Conservation (phyloP, 2,329 filamentous ascomycete genomes). For the Gnomoniopsis smithogilvyi region DNA sequence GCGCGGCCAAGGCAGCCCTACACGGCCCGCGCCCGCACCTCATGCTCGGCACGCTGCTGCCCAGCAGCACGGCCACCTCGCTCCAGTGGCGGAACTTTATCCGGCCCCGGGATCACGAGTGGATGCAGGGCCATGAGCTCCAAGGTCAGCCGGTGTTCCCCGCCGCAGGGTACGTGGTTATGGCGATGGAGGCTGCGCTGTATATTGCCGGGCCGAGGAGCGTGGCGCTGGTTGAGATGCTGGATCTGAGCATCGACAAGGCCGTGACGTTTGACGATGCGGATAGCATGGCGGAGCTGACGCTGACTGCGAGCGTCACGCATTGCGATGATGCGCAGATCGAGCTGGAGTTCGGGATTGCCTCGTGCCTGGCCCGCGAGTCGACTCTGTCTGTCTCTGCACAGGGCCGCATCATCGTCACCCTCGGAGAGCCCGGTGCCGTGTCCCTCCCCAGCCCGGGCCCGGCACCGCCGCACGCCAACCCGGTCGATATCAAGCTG, state of each 20-base stretch:
- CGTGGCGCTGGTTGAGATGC: conserved; percentile 20
- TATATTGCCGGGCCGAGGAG: background rate
- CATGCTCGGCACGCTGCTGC: conserved; percentile 4
- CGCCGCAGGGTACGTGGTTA: background rate
- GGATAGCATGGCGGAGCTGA: background rate
- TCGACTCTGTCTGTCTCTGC: background rate
- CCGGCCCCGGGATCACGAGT: background rate
- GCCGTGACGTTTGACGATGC: conserved; percentile 18
- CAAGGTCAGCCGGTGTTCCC: conserved; percentile 2
- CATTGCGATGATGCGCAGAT: background rate
- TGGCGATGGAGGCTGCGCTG: background rate
- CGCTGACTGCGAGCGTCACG: background rate
- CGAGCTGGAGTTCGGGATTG: background rate
- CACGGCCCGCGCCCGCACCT: conserved; percentile 7
- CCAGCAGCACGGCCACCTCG: background rate
- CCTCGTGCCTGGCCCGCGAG: background rate
- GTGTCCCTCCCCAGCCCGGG: no score
- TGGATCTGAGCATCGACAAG: conserved; percentile 18
- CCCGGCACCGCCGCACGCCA: background rate
- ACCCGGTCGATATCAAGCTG: background rate
- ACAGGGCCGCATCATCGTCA: background rate
- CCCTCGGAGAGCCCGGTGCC: no score
- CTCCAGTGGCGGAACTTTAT: background rate
- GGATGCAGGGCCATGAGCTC: background rate
- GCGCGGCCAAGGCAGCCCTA: conserved; percentile 4